These are phyloP conservation scores for Microbotryum silenes-acaulis DNA, from an alignment of 1,284 basidiomycete genomes.

Conservation along the genomic window DNA sequence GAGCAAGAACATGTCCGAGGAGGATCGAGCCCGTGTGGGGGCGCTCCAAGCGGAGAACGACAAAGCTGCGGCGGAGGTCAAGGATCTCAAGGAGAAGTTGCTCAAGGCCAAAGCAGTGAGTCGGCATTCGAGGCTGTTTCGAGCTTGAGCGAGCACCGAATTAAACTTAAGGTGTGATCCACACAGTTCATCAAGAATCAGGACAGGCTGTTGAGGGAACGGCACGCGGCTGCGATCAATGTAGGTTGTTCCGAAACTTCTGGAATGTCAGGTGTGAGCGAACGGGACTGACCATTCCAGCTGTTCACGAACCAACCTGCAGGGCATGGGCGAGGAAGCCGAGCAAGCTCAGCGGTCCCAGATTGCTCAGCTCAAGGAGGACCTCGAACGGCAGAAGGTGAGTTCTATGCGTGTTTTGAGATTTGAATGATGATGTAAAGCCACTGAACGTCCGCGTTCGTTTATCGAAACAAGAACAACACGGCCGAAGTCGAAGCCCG, in stretches of 20 bases:
- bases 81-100: conserved; percentile 67
- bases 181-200: conserved; percentile 80
- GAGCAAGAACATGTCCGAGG: conserved; percentile 67
- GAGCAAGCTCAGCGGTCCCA: conserved; percentile 60
- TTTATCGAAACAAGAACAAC: conserved; percentile 34
- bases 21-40: conserved; percentile 66
- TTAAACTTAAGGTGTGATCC: background rate
- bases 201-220: conserved; percentile 68
- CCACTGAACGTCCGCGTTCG: background rate
- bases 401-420: conserved; percentile 7
- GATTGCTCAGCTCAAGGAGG: conserved; percentile 62
- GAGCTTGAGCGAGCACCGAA: background rate
- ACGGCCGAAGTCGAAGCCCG: conserved; percentile 51
- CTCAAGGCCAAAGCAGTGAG: conserved; percentile 66
- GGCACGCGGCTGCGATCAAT: conserved; percentile 52
- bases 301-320: background rate
- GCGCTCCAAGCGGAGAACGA: conserved; percentile 69
- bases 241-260: background rate
- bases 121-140: conserved; percentile 6
- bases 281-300: no score
- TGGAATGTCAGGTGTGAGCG: background rate
- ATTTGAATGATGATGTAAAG: no score
- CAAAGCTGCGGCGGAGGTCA: conserved; percentile 60
- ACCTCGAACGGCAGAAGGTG: conserved; percentile 58
- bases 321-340: conserved; percentile 61